Evolutionary conservation across 805 yeast species (phyloP).

Genomic region (Limtongozyma cylindracea): DNA sequence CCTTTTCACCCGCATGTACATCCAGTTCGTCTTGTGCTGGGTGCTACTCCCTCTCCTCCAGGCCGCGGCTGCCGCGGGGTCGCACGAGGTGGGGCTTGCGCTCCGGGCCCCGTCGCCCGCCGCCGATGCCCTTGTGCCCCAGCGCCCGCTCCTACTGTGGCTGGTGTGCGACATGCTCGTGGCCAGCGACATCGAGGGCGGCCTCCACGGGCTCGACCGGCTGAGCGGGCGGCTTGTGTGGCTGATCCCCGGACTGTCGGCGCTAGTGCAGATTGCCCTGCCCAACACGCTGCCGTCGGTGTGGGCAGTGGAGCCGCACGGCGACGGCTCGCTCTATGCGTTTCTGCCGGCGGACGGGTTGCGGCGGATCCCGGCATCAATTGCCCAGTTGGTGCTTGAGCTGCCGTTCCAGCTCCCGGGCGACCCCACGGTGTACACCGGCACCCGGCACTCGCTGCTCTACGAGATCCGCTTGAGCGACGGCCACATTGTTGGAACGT

Average conservation of each 20-base stretch:
- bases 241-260: slow-evolving; percentile 43
- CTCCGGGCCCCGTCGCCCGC: too few species aligned
- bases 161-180: slow-evolving; percentile 39
- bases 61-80: too few species aligned
- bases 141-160: too few species aligned
- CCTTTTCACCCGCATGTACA: too few species aligned
- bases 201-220: slow-evolving; percentile 57
- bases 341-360: slow-evolving; percentile 56
- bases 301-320: slow-evolving; percentile 82
- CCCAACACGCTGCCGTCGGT: slow-evolving; percentile 7
- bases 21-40: too few species aligned
- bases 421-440: slow-evolving; percentile 73
- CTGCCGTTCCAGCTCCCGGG: slow-evolving; percentile 65
- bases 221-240: slow-evolving; percentile 52
- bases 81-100: too few species aligned
- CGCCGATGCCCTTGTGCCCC: too few species aligned
- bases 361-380: slow-evolving; percentile 59
- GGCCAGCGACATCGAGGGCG: slow-evolving; percentile 71
- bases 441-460: slow-evolving; percentile 51
- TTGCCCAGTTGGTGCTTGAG: slow-evolving; percentile 49
- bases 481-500: slow-evolving; percentile 49
- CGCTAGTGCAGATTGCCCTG: slow-evolving; percentile 23
- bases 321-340: slow-evolving; percentile 63
- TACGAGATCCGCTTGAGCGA: slow-evolving; percentile 47
- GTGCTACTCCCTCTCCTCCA: too few species aligned